Evolutionary conservation across 805 yeast genomes (phyloP).

Genomic region (Helenozyma rhizophorensis): DNA sequence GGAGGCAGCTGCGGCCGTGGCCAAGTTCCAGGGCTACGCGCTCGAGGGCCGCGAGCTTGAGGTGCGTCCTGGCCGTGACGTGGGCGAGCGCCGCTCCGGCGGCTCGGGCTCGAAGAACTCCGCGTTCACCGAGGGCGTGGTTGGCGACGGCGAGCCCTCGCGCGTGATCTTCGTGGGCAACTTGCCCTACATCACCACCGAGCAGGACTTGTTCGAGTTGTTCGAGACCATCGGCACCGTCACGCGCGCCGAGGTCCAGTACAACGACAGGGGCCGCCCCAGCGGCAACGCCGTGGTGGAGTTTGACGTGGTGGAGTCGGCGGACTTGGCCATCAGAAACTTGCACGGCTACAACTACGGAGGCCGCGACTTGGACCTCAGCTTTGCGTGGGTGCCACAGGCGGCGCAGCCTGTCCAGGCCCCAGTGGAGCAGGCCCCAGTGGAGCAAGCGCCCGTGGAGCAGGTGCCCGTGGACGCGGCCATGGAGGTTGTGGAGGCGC

Average conservation of each 20-base stretch:
- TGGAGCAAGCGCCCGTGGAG: no score
- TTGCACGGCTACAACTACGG: slow-evolving; percentile 83
- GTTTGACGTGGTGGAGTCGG: slow-evolving; percentile 61
- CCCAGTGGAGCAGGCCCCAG: no score
- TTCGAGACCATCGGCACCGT: slow-evolving; percentile 83
- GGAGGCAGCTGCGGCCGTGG: slow-evolving; percentile 70
- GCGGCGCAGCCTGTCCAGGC: no score
- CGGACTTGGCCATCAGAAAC: slow-evolving; percentile 70
- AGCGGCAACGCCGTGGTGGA: slow-evolving; percentile 84
- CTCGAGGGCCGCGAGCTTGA: slow-evolving; percentile 75
- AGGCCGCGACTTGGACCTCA: slow-evolving; percentile 62
- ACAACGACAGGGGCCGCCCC: slow-evolving; percentile 54
- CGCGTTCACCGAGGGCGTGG: slow-evolving; percentile 63
- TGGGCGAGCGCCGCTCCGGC: slow-evolving; percentile 11
- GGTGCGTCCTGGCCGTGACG: slow-evolving; percentile 62
- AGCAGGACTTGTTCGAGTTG: slow-evolving; percentile 76
- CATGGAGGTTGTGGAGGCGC: slow-evolving; percentile 1
- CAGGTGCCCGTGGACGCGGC: slow-evolving; percentile 3
- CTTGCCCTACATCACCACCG: slow-evolving; percentile 86
- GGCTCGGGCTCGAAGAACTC: slow-evolving; percentile 31
- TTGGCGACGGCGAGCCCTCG: slow-evolving; percentile 51
- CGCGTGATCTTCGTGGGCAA: slow-evolving; percentile 61
- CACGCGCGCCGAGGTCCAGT: slow-evolving; percentile 70
- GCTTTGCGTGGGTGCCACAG: slow-evolving; percentile 47
- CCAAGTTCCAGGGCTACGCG: slow-evolving; percentile 61